A percentile compares a stretch with the other conserved stretches of the same genome.
phyloP scores from a whole-genome alignment of 75 land plant genomes.

The Adiantum capillusveneris region DNA sequence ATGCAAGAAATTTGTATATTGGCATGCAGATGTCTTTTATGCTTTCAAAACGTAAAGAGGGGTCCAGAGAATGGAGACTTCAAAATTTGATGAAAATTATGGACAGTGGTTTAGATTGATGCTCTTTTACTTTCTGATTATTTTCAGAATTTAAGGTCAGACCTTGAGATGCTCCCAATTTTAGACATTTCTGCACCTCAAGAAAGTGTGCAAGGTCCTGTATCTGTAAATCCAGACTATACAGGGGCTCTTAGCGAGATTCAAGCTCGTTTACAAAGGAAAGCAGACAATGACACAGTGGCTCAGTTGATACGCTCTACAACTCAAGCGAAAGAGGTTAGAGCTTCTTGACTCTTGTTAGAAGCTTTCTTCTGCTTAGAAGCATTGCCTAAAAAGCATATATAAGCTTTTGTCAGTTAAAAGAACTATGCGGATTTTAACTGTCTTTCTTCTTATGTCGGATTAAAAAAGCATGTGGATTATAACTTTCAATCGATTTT shows the following conservation, averaged over 20 bases:
- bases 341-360: not conserved
- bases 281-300: slow-evolving; percentile 2
- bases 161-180: slow-evolving; percentile 1
- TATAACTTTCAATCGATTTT: not conserved
- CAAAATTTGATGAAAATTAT: too few species aligned
- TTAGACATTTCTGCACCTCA: not conserved
- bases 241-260: not conserved
- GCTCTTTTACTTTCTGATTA: too few species aligned
- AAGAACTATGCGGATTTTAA: too few species aligned
- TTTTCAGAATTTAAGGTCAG: slow-evolving; percentile 4
- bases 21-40: too few species aligned
- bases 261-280: slow-evolving; percentile 2
- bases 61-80: too few species aligned
- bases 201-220: not conserved
- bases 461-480: too few species aligned
- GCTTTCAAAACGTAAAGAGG: too few species aligned
- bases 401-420: not conserved
- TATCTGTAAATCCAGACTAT: not conserved
- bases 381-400: too few species aligned
- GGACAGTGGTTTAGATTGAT: too few species aligned
- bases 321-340: slow-evolving; percentile 2
- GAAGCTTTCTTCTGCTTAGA: too few species aligned
- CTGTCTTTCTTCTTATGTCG: too few species aligned
- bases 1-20: too few species aligned
- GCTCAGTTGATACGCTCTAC: not conserved